These are phyloP conservation scores for Coniella lustricola DNA, from an alignment of 2,329 filamentous ascomycete genomes.

Conservation along the genomic window DNA sequence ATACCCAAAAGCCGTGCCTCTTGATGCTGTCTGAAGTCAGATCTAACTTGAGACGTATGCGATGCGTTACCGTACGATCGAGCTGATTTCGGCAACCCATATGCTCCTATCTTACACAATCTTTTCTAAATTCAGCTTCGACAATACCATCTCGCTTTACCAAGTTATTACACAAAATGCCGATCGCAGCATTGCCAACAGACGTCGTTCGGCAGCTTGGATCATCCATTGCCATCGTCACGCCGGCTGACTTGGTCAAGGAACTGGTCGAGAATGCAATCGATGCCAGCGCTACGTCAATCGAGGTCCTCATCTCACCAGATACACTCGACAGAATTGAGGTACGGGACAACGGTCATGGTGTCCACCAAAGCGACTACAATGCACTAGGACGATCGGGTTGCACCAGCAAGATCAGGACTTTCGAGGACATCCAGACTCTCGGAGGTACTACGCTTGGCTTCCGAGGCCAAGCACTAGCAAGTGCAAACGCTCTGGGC, in stretches of 20 bases:
- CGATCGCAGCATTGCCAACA: conserved; percentile 42
- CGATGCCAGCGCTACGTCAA: conserved; percentile 59
- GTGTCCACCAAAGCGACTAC: conserved; percentile 58
- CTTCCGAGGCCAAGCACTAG: conserved; percentile 69
- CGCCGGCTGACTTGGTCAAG: conserved; percentile 59
- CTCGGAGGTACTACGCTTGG: conserved; percentile 58
- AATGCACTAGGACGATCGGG: conserved; percentile 55
- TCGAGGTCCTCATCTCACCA: conserved; percentile 57
- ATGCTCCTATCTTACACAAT: too few species aligned
- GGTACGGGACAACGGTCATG: conserved; percentile 67
- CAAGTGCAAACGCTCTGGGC: conserved; percentile 55
- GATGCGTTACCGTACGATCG: too few species aligned
- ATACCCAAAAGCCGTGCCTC: too few species aligned
- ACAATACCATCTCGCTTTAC: background rate
- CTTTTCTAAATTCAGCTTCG: too few species aligned
- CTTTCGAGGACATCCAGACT: conserved; percentile 53
- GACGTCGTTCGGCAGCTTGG: conserved; percentile 50
- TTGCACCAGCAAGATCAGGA: conserved; percentile 66
- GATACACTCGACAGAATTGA: conserved; percentile 65
- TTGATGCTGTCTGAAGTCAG: too few species aligned
- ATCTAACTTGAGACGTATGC: too few species aligned
- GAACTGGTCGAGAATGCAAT: conserved; percentile 73
- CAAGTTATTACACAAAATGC: too few species aligned
- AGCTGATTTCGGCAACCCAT: too few species aligned
- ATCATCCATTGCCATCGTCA: conserved; percentile 52